Evolutionary conservation across 2,329 filamentous ascomycete species (phyloP), one percentile per base, ranked within the genome.

Genomic region (Cordyceps farinosa): DNA sequence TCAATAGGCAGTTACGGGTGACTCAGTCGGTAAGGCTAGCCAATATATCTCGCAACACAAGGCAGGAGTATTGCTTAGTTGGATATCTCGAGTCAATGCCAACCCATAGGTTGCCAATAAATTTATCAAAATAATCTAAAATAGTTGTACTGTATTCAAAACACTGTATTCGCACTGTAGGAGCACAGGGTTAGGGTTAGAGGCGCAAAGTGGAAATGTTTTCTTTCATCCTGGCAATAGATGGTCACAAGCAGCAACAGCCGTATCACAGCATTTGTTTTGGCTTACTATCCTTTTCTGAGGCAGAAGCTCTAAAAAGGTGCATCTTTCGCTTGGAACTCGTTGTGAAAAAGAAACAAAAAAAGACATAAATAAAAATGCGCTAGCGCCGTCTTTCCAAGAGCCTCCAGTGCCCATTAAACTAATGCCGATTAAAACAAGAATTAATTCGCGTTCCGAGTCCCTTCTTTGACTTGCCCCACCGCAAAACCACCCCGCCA

Each of bases 401-500:
- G 2, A 29, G 3, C 17, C 7, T 30, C 8, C 34, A n/a, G 22
- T 10, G 10, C 11, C 45, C 13, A 10, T 51, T 5, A 13, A 47
- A 36, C 42, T 30, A 38, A 54, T 47, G 10, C 22, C 13, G 50
- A 38, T 54, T 61, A 27, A 22, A 45, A 38, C 15, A n/a, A 22
- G 40, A 61, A 38, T 54, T 54, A 15, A 47, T 5, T 47, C 9
- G 29, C 30, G n/a, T 38, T 40, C n/a, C 36, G 32, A 36, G 29
- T 32, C 61, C 45, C 29, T 51, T n/a, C 11, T 50, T 55, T 17
- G 29, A n/a, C 15, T 15, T 42, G 32, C 61, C 47, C 47, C 54
- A 51, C 61, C 15, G 47, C 54, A 53, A 53, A 58, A 59, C 22
- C 53, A 58, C 61, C 54, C 40, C 60, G 51, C 60, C 47, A 55